Percentiles rank a stretch among this genome's conserved stretches.
Evolutionary conservation across 2,329 filamentous ascomycete genomes (phyloP).

Genomic region (Ophiostoma sp.): DNA sequence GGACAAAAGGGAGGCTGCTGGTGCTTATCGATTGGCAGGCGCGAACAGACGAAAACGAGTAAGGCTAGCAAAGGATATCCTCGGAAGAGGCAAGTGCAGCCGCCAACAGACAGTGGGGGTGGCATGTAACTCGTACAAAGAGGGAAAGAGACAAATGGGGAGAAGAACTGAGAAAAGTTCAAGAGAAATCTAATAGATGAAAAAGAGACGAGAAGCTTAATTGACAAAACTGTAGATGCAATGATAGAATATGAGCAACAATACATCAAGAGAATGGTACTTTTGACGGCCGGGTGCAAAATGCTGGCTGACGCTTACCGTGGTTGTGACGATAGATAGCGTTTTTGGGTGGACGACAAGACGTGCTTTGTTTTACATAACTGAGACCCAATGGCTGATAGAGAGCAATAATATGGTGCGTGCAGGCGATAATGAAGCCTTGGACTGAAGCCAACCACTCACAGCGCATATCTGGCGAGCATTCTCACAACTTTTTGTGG

Average conservation of each 20-base stretch:
- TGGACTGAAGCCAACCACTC: not conserved
- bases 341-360: not conserved
- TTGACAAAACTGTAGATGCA: not conserved
- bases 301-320: slow-evolving; percentile 5
- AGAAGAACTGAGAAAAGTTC: not conserved
- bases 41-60: not conserved
- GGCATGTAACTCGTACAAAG: not conserved
- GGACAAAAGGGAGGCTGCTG: not conserved
- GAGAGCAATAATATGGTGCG: not conserved
- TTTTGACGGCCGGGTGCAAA: not conserved
- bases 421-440: not conserved
- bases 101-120: not conserved
- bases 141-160: not conserved
- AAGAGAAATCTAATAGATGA: not conserved
- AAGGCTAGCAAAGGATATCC: slow-evolving; percentile 21
- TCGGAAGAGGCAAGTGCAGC: slow-evolving; percentile 21
- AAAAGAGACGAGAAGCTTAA: not conserved
- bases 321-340: not conserved
- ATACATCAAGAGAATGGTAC: not conserved
- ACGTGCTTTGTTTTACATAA: slow-evolving; percentile 8
- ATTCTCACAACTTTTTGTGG: not conserved
- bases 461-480: not conserved
- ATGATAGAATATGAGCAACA: not conserved
- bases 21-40: slow-evolving; percentile 22
- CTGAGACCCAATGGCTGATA: not conserved